These are phyloP conservation scores for Chaetomiaceae sp. DNA, from an alignment of 2,329 filamentous ascomycete species.

Conservation along the genomic window DNA sequence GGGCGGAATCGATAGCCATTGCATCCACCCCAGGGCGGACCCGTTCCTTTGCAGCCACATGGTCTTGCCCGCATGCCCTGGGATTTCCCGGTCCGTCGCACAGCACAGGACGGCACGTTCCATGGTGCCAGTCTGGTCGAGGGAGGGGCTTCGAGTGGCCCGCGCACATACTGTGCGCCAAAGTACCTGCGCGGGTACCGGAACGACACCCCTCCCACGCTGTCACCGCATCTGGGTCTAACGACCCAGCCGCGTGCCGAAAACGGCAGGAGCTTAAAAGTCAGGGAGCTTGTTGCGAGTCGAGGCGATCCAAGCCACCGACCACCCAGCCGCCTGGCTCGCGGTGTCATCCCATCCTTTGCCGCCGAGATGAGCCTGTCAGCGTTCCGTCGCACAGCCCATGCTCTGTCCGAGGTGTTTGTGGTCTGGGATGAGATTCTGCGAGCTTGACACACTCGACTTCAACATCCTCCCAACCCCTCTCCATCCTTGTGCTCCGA, in stretches of 20 bases:
- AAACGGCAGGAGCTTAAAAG: slow-evolving; percentile 20
- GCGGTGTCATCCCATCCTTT: no score
- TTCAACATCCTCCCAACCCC: no score
- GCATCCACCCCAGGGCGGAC: slow-evolving; percentile 11
- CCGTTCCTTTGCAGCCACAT: slow-evolving; percentile 14
- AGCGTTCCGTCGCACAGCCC: not conserved
- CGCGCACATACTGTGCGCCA: not conserved
- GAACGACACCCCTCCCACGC: not conserved
- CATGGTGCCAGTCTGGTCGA: slow-evolving; percentile 1
- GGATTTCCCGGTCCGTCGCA: slow-evolving; percentile 5
- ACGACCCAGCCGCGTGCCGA: slow-evolving; percentile 16
- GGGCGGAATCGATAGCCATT: slow-evolving; percentile 9
- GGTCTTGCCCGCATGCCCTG: slow-evolving; percentile 8
- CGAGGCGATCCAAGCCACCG: no score
- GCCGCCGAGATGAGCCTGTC: no score
- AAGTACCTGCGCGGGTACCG: not conserved
- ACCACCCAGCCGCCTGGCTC: not conserved
- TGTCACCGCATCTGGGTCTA: not conserved
- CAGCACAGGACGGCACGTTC: not conserved
- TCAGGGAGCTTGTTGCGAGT: no score
- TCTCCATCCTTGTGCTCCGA: no score
- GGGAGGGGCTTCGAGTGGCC: not conserved
- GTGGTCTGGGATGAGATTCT: not conserved
- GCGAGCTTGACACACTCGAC: not conserved
- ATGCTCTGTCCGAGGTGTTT: not conserved